A percentile compares a stretch with the other conserved stretches of the same genome.
These are phyloP conservation scores for Graphium sp. DNA, from an alignment of 2,329 filamentous ascomycete genomes.

Conservation along the genomic window DNA sequence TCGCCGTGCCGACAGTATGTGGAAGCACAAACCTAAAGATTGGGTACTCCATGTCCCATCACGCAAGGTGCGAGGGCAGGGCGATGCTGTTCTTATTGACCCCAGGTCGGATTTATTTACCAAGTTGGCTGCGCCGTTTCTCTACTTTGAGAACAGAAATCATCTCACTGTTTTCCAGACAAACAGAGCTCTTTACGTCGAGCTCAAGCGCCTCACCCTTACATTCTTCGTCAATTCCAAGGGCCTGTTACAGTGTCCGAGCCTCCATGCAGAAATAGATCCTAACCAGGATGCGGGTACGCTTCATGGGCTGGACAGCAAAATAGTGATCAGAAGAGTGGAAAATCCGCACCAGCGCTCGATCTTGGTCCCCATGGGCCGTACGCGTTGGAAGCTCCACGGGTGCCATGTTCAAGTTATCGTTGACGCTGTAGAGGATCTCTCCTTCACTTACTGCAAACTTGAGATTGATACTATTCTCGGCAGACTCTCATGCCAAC, in stretches of 20 bases:
- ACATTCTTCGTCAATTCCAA: slow-evolving; percentile 29
- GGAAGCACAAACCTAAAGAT: no score
- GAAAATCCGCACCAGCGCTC: slow-evolving; percentile 22
- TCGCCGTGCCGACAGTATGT: no score
- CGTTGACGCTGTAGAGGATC: slow-evolving; percentile 10
- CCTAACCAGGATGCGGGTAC: slow-evolving; percentile 40
- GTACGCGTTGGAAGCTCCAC: slow-evolving; percentile 3
- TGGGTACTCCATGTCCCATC: no score
- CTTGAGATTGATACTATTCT: slow-evolving; percentile 37
- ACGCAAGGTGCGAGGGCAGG: no score
- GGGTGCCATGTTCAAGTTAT: slow-evolving; percentile 8
- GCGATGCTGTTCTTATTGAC: no score
- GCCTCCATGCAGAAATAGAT: slow-evolving; percentile 36
- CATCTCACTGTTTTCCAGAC: slow-evolving; percentile 30
- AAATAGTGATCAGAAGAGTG: slow-evolving; percentile 33
- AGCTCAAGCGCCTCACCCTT: slow-evolving; percentile 34
- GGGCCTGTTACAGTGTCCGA: slow-evolving; percentile 23
- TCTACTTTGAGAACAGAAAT: slow-evolving; percentile 19
- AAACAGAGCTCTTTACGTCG: slow-evolving; percentile 17
- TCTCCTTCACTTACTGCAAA: slow-evolving; percentile 29
- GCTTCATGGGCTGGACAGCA: slow-evolving; percentile 40
- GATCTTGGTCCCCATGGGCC: slow-evolving; percentile 35
- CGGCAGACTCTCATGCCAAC: slow-evolving; percentile 35
- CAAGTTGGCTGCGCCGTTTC: no score
- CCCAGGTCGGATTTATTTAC: no score